Evolutionary conservation across 1,284 basidiomycete species (phyloP), one percentile per base, ranked within the genome.

Genomic region (Irpex rosettiformis): DNA sequence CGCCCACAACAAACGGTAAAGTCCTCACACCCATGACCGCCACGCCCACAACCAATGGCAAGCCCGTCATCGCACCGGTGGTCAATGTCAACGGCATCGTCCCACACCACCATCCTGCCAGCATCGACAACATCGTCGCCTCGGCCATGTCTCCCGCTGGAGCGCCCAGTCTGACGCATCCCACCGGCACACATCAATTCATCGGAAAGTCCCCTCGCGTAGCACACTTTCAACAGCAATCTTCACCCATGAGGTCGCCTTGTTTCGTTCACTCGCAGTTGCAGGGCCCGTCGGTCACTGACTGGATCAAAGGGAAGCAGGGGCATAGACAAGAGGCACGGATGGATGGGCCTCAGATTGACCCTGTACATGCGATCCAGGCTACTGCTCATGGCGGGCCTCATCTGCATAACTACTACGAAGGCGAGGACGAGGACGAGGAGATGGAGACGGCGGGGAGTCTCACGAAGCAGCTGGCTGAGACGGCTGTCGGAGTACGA

Each of bases 401-500:
- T 24, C 55, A 61, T 37, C 65, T 65, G 61, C 58, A 67, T 58
- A 58, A 66, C 33, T 61, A 67, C 13, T 73, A 79, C 54, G 80
- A 80, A 16, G 87, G 89, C 30, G 86, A 88, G 16, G 85, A 86
- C 30, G 85, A 88, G n/a, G 86, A 88, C 16, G 85, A 86, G 33
- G 85, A 88, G n/a, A 84, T 86, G 33, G 85, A 85, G 47, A 84
- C 83, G 58, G 82, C 82, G 1, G 81, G 82, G 56, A 96, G 85
- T 69, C 75, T 98, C 65, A 98, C 97, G 2, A 89, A 86, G 67
- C 94, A 96, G 70, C 81, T 99, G 16, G 97, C 96, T 6, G 96
- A 96, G 77, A 99, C 96, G 13, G 97, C 96, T 13, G 93, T 96
- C 24, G 92, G 94, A 45, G 96, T 99, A 25, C 84, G 96, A 54